These are phyloP conservation scores for Xylaria sp. DNA, from an alignment of 2,329 filamentous ascomycete genomes.

Conservation along the genomic window DNA sequence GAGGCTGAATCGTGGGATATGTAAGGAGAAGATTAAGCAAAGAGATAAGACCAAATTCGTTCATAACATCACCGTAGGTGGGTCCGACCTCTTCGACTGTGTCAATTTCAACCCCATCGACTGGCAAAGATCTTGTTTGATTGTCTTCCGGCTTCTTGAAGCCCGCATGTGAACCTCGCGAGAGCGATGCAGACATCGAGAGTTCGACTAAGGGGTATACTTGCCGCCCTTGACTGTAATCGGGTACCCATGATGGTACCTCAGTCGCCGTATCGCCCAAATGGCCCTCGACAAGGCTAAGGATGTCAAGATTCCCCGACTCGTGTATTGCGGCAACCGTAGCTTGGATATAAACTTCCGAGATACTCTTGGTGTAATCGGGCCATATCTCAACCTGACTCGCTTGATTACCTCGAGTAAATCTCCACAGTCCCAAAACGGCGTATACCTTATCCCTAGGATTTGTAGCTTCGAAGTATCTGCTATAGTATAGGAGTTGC, in stretches of 20 bases:
- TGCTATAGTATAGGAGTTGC: constrained; percentile 14
- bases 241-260: constrained; percentile 15
- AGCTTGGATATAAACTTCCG: constrained; percentile 12
- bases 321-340: constrained; percentile 15
- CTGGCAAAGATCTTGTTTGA: background rate
- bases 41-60: constrained; percentile 1
- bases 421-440: constrained; percentile 10
- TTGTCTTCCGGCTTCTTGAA: background rate
- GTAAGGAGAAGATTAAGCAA: constrained; percentile 1
- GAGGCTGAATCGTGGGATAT: background rate
- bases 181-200: background rate
- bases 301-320: constrained; percentile 8
- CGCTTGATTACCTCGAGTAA: background rate
- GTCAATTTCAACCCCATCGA: constrained; percentile 13
- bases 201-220: constrained; percentile 6
- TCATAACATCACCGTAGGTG: constrained; percentile 13
- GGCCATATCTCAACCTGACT: background rate
- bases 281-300: constrained; percentile 11
- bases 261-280: background rate
- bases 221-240: constrained; percentile 2
- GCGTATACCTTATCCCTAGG: constrained; percentile 14
- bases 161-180: background rate
- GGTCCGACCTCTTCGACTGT: constrained; percentile 7
- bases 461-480: constrained; percentile 8
- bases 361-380: background rate